A percentile compares a stretch with the other conserved stretches of the same genome.
Conservation (phyloP, 1,139 yeast species). For the Geotrichum carabidarum region DNA sequence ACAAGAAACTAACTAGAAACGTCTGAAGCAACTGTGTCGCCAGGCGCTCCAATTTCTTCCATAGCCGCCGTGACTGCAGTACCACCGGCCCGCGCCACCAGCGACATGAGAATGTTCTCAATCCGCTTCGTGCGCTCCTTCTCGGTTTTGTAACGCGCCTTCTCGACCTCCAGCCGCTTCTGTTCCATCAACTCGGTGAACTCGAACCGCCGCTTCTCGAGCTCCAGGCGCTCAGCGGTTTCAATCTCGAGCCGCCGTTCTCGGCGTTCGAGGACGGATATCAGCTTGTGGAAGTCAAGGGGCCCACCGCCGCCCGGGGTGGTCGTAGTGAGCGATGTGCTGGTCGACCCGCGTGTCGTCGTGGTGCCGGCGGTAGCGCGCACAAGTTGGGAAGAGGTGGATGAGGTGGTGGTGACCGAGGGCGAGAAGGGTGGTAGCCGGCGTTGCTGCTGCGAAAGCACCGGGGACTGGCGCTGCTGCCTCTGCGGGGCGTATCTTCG, state of each 20-base stretch:
- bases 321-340: not conserved
- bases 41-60: not conserved
- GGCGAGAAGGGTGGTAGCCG: slow-evolving; percentile 12
- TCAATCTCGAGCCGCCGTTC: slow-evolving; percentile 15
- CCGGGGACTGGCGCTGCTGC: slow-evolving; percentile 8
- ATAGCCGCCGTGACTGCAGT: not conserved
- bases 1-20: not conserved
- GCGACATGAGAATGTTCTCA: slow-evolving; percentile 13
- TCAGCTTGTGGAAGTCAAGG: slow-evolving; percentile 14
- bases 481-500: slow-evolving; percentile 3
- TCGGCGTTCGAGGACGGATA: slow-evolving; percentile 14
- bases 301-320: not conserved
- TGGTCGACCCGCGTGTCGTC: not conserved
- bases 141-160: slow-evolving; percentile 12
- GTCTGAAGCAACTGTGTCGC: not conserved
- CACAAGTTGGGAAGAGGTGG: slow-evolving; percentile 1
- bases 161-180: slow-evolving; percentile 14
- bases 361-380: not conserved
- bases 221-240: slow-evolving; percentile 13
- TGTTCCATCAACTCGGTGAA: slow-evolving; percentile 8
- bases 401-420: not conserved
- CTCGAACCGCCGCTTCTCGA: slow-evolving; percentile 11
- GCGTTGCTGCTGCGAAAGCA: slow-evolving; percentile 7
- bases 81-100: slow-evolving; percentile 1
- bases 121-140: slow-evolving; percentile 12